Evolutionary conservation across 2,329 filamentous ascomycete species (phyloP).

Genomic region (Diaporthe destruens): DNA sequence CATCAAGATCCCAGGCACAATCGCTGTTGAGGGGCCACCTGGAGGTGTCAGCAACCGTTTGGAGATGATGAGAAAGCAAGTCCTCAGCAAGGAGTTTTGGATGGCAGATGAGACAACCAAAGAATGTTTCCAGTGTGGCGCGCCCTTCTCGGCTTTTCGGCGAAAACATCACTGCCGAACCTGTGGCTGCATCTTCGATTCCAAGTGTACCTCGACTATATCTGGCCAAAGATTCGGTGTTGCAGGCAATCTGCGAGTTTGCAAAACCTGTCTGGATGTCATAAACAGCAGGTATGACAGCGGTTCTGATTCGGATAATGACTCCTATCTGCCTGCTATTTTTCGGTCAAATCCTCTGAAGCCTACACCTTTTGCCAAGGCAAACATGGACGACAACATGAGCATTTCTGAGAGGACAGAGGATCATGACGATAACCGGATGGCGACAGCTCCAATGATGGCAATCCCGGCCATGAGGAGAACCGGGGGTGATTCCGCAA

Average conservation of each 20-base stretch:
- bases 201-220: slow-evolving; percentile 94
- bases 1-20: slow-evolving; percentile 68
- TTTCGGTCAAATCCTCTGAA: slow-evolving; percentile 68
- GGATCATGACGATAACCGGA: slow-evolving; percentile 62
- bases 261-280: slow-evolving; percentile 91
- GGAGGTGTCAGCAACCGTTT: slow-evolving; percentile 72
- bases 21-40: slow-evolving; percentile 67
- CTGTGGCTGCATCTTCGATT: slow-evolving; percentile 98
- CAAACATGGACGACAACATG: slow-evolving; percentile 50
- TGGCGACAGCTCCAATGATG: slow-evolving; percentile 78
- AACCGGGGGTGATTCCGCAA: slow-evolving; percentile 74
- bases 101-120: slow-evolving; percentile 99
- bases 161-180: slow-evolving; percentile 96
- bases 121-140: slow-evolving; percentile 93
- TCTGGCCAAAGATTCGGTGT: slow-evolving; percentile 90
- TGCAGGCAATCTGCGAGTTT: slow-evolving; percentile 85
- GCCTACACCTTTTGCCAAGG: slow-evolving; percentile 52
- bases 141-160: slow-evolving; percentile 91
- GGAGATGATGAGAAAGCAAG: slow-evolving; percentile 83
- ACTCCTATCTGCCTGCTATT: slow-evolving; percentile 74
- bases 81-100: slow-evolving; percentile 96
- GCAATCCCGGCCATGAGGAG: slow-evolving; percentile 75
- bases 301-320: slow-evolving; percentile 85
- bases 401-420: slow-evolving; percentile 58
- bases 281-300: slow-evolving; percentile 93